phyloP scores from a whole-genome alignment of 805 yeast species.

The Torulaspora franciscae region DNA sequence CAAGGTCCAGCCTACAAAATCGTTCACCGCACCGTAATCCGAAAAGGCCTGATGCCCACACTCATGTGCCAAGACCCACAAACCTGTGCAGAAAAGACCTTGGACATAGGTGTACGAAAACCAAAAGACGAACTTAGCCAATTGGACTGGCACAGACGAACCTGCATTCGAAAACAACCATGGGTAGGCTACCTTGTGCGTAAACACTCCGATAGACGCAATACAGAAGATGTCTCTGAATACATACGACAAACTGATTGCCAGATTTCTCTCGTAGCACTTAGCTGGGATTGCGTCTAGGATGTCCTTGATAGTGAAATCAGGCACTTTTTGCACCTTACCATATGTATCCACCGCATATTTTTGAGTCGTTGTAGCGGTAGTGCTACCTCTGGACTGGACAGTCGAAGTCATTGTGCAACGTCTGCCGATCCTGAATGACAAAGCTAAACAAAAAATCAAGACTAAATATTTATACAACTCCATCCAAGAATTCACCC shows the following conservation, averaged over 20 bases:
- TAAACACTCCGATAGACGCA: constrained; percentile 48
- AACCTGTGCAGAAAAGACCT: constrained; percentile 69
- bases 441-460: too few relatives aligned
- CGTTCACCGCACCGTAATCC: constrained; percentile 67
- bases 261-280: constrained; percentile 62
- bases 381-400: constrained; percentile 8
- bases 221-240: constrained; percentile 56
- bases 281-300: constrained; percentile 65
- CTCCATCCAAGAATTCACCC: not conserved
- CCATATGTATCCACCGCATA: constrained; percentile 59
- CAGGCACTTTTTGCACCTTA: constrained; percentile 65
- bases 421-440: not conserved
- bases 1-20: constrained; percentile 75
- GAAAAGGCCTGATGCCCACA: constrained; percentile 88
- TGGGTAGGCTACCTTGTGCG: constrained; percentile 17
- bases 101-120: constrained; percentile 46
- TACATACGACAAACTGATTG: constrained; percentile 57
- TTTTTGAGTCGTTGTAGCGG: constrained; percentile 16
- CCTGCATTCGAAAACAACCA: constrained; percentile 10
- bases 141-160: constrained; percentile 5
- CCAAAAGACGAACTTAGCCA: constrained; percentile 56
- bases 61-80: constrained; percentile 87
- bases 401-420: constrained; percentile 1
- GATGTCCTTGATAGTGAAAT: constrained; percentile 69
- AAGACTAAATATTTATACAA: not conserved